Conservation (phyloP, 2,329 filamentous ascomycete species). For the Plectosphaerella sp. region DNA sequence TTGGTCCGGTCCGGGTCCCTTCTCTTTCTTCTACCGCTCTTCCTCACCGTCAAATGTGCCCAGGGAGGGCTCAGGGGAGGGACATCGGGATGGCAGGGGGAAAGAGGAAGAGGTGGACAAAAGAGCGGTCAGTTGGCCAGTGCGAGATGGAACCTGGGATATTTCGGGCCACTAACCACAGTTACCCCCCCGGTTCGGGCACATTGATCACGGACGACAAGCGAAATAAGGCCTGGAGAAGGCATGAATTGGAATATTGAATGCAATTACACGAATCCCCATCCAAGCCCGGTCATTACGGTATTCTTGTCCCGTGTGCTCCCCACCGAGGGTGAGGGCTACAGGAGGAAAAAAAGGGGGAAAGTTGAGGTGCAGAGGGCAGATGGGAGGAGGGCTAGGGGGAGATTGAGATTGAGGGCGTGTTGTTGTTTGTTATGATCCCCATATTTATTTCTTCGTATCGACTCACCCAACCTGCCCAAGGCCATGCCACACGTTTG, state of each 20-base stretch:
- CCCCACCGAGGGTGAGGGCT: no score
- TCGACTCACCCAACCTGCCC: background rate
- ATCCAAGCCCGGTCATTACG: background rate
- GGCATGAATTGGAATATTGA: background rate
- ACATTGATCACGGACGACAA: background rate
- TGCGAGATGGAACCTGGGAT: background rate
- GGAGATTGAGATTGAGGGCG: background rate
- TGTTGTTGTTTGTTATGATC: background rate
- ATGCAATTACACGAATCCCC: background rate
- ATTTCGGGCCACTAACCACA: background rate
- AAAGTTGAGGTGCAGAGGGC: background rate
- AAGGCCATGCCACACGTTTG: background rate
- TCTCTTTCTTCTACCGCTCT: no score
- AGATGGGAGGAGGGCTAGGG: background rate
- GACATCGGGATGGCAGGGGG: no score
- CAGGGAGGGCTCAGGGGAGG: no score
- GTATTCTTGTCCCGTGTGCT: background rate
- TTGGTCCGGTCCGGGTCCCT: no score
- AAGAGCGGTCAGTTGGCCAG: slow-evolving; percentile 1
- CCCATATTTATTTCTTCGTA: background rate
- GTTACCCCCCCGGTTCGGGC: background rate
- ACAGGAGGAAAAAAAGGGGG: background rate
- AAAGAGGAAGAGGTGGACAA: background rate
- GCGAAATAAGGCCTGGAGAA: background rate
- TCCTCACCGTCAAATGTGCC: no score